Percentiles rank a stretch among this genome's conserved stretches.
Evolutionary conservation across 345 rosid genomes (phyloP).

Genomic region (Viola odorata): DNA sequence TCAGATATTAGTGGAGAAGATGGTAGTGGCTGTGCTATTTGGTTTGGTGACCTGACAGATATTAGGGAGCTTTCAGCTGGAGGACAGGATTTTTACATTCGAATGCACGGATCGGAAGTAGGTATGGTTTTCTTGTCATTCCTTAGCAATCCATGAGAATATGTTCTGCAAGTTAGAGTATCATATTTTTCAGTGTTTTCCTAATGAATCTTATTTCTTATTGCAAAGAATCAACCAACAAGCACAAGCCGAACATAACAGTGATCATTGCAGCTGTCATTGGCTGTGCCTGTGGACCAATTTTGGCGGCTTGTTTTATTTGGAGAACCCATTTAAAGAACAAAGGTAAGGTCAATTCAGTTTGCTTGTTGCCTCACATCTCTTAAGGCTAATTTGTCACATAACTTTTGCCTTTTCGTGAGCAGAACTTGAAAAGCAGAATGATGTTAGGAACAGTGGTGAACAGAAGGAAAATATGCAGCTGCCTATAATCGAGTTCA

Average conservation of each 20-base stretch:
- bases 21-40: slow-evolving; percentile 18
- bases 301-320: too few relatives aligned
- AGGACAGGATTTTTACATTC: slow-evolving; percentile 7
- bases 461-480: slow-evolving; percentile 1
- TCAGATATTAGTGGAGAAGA: slow-evolving; percentile 1
- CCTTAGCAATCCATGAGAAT: background rate
- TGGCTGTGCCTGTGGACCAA: too few relatives aligned
- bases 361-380: too few relatives aligned
- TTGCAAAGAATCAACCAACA: background rate
- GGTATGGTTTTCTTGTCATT: slow-evolving; percentile 2
- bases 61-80: background rate
- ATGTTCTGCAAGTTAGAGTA: background rate
- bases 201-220: background rate
- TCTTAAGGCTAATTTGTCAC: too few relatives aligned
- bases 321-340: too few relatives aligned
- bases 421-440: too few relatives aligned
- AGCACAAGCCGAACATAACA: background rate
- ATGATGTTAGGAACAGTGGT: background rate
- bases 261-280: background rate
- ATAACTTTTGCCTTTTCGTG: too few relatives aligned
- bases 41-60: slow-evolving; percentile 13
- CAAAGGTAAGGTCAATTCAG: too few relatives aligned
- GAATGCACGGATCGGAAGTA: slow-evolving; percentile 14
- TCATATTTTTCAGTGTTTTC: background rate
- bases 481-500: background rate